A percentile compares a stretch with the other conserved stretches of the same genome.
These are phyloP conservation scores for Sugiyamaella smithiae DNA, from an alignment of 805 yeast genomes.

Conservation along the genomic window DNA sequence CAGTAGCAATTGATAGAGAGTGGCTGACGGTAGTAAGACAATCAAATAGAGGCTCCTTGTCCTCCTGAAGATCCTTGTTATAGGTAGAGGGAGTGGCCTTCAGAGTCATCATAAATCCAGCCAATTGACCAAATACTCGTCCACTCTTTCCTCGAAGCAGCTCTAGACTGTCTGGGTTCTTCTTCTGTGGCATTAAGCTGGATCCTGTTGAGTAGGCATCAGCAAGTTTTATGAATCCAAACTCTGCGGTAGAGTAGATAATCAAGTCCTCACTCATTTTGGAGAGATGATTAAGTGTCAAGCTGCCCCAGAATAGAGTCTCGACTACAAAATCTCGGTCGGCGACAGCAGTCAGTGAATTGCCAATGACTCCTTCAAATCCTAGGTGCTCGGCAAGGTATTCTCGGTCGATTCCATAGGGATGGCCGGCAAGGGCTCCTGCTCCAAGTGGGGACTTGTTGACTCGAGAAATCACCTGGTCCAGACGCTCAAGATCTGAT, in stretches of 20 bases:
- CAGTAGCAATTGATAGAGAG: conserved; percentile 91
- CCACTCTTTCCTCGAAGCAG: conserved; percentile 96
- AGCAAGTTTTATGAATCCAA: conserved; percentile 87
- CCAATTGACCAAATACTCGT: conserved; percentile 89
- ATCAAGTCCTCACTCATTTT: conserved; percentile 93
- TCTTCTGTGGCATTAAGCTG: conserved; percentile 98
- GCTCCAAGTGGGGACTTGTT: conserved; percentile 92
- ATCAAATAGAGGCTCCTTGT: conserved; percentile 97
- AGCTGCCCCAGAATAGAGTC: conserved; percentile 89
- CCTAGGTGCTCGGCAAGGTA: conserved; percentile 77
- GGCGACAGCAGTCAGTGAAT: conserved; percentile 93
- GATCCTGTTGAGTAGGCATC: conserved; percentile 99
- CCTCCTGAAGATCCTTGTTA: conserved; percentile 98
- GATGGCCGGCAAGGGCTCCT: conserved; percentile 99
- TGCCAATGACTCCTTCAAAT: conserved; percentile 84
- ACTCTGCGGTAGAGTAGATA: conserved; percentile 95
- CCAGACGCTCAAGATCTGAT: conserved; percentile 82
- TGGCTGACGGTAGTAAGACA: conserved; percentile 87
- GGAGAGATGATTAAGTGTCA: conserved; percentile 94
- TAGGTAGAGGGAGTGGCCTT: conserved; percentile 98
- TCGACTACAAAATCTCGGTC: conserved; percentile 98
- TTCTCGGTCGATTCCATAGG: conserved; percentile 97
- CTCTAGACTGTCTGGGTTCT: conserved; percentile 95
- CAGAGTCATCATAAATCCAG: conserved; percentile 94
- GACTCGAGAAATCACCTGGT: conserved; percentile 75